Conservation (phyloP, 352 stramenopile genomes). For the Globisporangium abappressorium region DNA sequence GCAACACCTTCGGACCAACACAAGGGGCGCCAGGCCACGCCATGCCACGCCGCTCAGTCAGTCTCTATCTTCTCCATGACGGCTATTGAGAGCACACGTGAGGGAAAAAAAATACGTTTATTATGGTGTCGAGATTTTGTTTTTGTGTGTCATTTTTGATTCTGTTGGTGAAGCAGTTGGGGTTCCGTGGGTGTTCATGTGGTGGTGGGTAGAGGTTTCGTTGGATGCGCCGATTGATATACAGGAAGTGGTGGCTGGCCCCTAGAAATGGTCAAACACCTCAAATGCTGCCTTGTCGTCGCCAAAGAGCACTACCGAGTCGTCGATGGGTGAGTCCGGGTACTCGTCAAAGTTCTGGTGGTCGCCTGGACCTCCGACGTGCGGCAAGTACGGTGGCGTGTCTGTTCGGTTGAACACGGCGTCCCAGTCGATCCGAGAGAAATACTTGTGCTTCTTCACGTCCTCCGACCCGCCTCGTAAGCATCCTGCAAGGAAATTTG, state of each 20-base stretch:
- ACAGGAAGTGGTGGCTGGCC: background rate
- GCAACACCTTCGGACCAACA: too few relatives aligned
- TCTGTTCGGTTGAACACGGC: constrained; percentile 69
- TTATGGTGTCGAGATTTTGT: constrained; percentile 3
- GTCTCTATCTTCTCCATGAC: too few relatives aligned
- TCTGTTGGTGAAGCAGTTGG: background rate
- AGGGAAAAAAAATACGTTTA: constrained; percentile 6
- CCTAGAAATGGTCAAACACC: constrained; percentile 85
- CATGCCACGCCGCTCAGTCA: too few relatives aligned
- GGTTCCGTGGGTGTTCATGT: background rate
- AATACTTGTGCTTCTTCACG: constrained; percentile 94
- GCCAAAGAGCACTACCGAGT: constrained; percentile 77
- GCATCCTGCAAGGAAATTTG: constrained; percentile 52
- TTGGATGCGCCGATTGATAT: background rate
- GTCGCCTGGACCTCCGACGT: constrained; percentile 79
- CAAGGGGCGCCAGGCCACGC: too few relatives aligned
- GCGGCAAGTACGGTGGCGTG: constrained; percentile 81
- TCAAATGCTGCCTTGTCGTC: constrained; percentile 84
- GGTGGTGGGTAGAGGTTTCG: background rate
- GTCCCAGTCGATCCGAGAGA: constrained; percentile 85
- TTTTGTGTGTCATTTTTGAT: constrained; percentile 3
- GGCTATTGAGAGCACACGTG: background rate
- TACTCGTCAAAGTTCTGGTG: constrained; percentile 94
- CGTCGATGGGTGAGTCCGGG: constrained; percentile 86
- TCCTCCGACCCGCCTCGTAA: constrained; percentile 87